phyloP scores from a whole-genome alignment of 202 grass and related monocot genomes.

The Musa balbisiana region DNA sequence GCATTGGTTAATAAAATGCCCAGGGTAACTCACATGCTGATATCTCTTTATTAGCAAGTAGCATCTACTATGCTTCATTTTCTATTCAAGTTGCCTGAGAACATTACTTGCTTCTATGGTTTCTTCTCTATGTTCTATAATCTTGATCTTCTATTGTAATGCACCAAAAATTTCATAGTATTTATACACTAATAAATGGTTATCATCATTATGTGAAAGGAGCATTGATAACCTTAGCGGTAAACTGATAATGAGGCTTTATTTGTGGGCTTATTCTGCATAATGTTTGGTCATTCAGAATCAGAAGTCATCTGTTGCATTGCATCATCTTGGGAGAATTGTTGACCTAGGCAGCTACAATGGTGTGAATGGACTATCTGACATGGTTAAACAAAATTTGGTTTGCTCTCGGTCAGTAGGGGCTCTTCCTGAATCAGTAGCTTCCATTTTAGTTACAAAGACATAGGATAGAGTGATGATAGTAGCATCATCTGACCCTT shows the following conservation, averaged over 20 bases:
- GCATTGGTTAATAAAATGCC: slow-evolving; percentile 72
- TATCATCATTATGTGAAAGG: too few relatives aligned
- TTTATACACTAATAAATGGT: slow-evolving; percentile 56
- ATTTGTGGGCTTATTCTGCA: too few relatives aligned
- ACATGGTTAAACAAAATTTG: slow-evolving; percentile 29
- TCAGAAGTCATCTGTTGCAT: too few relatives aligned
- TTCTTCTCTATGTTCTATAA: slow-evolving; percentile 37
- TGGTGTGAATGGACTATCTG: slow-evolving; percentile 24
- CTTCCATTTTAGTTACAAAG: slow-evolving; percentile 45
- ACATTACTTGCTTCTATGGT: slow-evolving; percentile 40
- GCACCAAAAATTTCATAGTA: slow-evolving; percentile 72
- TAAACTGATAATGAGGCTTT: too few relatives aligned
- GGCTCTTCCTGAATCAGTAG: neutral
- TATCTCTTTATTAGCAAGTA: slow-evolving; percentile 58
- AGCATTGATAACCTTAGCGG: too few relatives aligned
- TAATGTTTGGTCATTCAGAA: too few relatives aligned
- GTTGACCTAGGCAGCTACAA: slow-evolving; percentile 33
- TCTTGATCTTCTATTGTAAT: slow-evolving; percentile 51
- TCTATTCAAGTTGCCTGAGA: slow-evolving; percentile 42
- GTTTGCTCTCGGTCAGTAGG: slow-evolving; percentile 33
- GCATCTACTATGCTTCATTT: slow-evolving; percentile 64
- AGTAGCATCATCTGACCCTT: slow-evolving; percentile 55
- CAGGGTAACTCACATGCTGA: slow-evolving; percentile 56
- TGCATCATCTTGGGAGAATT: slow-evolving; percentile 54
- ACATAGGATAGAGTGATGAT: slow-evolving; percentile 59